phyloP scores from a whole-genome alignment of 2,329 filamentous ascomycete genomes.

The Tolypocladium tundrense region DNA sequence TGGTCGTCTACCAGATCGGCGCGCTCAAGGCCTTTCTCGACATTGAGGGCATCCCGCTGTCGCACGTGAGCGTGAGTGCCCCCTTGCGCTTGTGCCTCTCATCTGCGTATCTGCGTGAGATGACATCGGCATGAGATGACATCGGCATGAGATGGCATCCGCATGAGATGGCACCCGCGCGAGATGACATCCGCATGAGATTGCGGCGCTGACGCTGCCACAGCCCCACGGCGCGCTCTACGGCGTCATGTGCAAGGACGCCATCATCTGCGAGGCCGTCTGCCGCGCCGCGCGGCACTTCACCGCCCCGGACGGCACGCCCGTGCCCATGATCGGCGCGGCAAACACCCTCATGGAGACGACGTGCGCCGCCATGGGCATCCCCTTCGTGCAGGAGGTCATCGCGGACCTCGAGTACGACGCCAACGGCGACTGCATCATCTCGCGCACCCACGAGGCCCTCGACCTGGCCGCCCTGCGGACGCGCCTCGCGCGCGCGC shows the following conservation, averaged over 20 bases:
- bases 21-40: slow-evolving; percentile 50
- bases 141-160: neutral
- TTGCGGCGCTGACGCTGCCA: neutral
- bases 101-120: too few relatives aligned
- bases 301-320: slow-evolving; percentile 18
- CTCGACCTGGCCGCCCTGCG: neutral
- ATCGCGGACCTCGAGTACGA: slow-evolving; percentile 14
- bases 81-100: neutral
- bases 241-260: slow-evolving; percentile 8
- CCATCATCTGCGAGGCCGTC: slow-evolving; percentile 15
- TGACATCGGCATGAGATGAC: slow-evolving; percentile 5
- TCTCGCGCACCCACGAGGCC: neutral
- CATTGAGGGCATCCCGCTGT: slow-evolving; percentile 41
- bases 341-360: slow-evolving; percentile 2
- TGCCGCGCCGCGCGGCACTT: slow-evolving; percentile 15
- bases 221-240: slow-evolving; percentile 5
- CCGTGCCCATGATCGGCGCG: slow-evolving; percentile 4
- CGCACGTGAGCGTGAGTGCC: slow-evolving; percentile 49
- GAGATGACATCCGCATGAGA: slow-evolving; percentile 5
- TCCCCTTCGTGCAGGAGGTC: slow-evolving; percentile 8
- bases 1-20: slow-evolving; percentile 53
- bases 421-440: neutral
- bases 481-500: neutral
- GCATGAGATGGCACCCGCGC: too few relatives aligned
- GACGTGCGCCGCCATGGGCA: slow-evolving; percentile 9